Evolutionary conservation across 2,329 filamentous ascomycete genomes (phyloP), one percentile per base, ranked within the genome.

Genomic region (Polychaeton citri): DNA sequence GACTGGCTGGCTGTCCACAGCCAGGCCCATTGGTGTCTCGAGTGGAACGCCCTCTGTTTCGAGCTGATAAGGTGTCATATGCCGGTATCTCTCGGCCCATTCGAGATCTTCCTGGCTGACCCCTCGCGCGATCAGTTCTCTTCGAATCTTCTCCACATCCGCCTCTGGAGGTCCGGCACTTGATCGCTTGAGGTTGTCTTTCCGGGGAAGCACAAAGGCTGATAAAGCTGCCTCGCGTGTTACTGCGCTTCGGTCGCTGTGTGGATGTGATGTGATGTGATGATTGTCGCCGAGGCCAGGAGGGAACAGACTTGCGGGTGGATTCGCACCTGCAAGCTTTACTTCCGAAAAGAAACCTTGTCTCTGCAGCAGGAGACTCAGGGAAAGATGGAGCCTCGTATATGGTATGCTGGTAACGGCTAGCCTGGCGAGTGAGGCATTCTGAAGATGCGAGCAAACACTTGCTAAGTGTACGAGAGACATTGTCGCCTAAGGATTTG

Each of bases 401-500:
- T 80, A 79, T 32, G 79, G 76, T 43, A 94, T 72, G 6, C 84
- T 92, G 20, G 87, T 94, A 34, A 93, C 68, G 47, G 80, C 82
- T 0, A 95, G 75, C 1, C 80, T 77, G n/a, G 82, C 84, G 52
- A 77, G 77, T 38, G 81, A 81, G 47, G 82, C 83, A 67, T 95
- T 95, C 60, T 90, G 83, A 38, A 95, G 71, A 65, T 94, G 86
- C 47, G 85, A 86, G 70, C 83, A 92, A 63, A 87, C 76, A 66
- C 88, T 68, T 50, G 76, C 71, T 45, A 93, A 72, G 61, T 79
- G 75, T 55, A 73, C 67, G 62, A 94, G 72, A 51, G 78, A 82
- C 79, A 84, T 82, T 46, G 41, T 47, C 24, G 24, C 24, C 12
- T 28, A 15, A 12, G 24, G 7, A 12, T 12, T 28, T 15, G 24